A percentile compares a stretch with the other conserved stretches of the same genome.
Conservation (phyloP, 345 rosid genomes). For the Bruguiera parviflora region DNA sequence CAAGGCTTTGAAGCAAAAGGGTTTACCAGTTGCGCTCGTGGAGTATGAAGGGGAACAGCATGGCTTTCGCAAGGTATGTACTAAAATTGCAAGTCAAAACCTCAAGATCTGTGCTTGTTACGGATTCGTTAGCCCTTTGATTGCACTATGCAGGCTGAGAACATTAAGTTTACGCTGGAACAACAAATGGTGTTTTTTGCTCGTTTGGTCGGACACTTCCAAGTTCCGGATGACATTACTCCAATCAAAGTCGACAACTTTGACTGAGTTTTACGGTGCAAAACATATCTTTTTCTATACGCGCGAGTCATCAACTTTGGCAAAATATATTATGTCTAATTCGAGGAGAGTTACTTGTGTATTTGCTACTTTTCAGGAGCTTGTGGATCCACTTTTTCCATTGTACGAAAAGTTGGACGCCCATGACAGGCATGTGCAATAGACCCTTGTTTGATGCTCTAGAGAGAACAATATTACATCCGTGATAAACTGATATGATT, state of each 20-base stretch:
- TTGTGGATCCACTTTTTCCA: background rate
- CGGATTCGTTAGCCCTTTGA: background rate
- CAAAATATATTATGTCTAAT: too few species aligned
- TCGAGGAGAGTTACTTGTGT: background rate
- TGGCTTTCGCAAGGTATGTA: conserved; percentile 84
- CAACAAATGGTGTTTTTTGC: conserved; percentile 93
- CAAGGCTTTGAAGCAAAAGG: conserved; percentile 71
- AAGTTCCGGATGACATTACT: conserved; percentile 69
- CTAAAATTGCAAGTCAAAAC: background rate
- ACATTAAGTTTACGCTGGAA: conserved; percentile 84
- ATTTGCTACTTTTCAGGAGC: background rate
- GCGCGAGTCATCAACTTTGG: too few species aligned
- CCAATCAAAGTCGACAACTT: conserved; percentile 78
- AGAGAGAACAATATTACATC: background rate
- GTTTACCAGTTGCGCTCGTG: conserved; percentile 89
- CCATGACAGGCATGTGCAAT: background rate
- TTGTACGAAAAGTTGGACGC: background rate
- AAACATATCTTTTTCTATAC: too few species aligned
- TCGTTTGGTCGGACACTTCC: conserved; percentile 62
- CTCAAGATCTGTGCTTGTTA: background rate
- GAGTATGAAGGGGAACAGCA: conserved; percentile 97
- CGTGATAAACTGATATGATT: background rate
- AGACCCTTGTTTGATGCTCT: background rate
- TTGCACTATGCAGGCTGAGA: conserved; percentile 60
- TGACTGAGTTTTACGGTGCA: conserved; percentile 28